Evolutionary conservation across 1,284 basidiomycete species (phyloP).

Genomic region (Ceratobasidium sp.): DNA sequence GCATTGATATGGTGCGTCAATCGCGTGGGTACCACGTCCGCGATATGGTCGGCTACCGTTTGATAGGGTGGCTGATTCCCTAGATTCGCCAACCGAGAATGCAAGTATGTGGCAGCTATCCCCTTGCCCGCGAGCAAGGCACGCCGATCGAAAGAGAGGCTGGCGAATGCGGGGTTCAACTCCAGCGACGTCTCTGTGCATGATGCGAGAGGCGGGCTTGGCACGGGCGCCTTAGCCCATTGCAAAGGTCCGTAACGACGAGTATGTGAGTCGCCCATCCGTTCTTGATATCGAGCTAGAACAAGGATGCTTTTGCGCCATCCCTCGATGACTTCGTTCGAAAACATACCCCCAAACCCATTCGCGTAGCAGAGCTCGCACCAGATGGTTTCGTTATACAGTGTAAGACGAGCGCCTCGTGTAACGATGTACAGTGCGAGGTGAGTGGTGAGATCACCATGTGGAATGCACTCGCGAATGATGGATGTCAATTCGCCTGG

Average conservation of each 20-base stretch:
- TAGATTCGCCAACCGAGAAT: constrained; percentile 8
- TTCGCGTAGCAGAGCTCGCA: constrained; percentile 40
- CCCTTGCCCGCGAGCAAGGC: constrained; percentile 24
- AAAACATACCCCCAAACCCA: constrained; percentile 40
- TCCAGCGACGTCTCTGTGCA: constrained; percentile 18
- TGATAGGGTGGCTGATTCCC: constrained; percentile 9
- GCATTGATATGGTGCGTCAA: constrained; percentile 29
- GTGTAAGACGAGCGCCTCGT: constrained; percentile 30
- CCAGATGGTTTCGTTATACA: constrained; percentile 39
- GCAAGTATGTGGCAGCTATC: constrained; percentile 31
- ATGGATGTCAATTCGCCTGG: constrained; percentile 38
- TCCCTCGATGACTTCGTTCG: constrained; percentile 22
- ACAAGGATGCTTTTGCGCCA: constrained; percentile 41
- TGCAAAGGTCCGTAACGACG: constrained; percentile 38
- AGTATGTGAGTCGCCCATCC: constrained; percentile 31
- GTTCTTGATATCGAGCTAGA: constrained; percentile 36
- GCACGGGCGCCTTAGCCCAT: constrained; percentile 14
- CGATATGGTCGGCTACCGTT: constrained; percentile 42
- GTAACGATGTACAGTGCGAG: constrained; percentile 33
- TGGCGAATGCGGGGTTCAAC: constrained; percentile 38
- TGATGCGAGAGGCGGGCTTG: neutral
- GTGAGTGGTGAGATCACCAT: constrained; percentile 35
- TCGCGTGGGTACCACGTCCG: constrained; percentile 28
- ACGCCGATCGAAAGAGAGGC: constrained; percentile 41
- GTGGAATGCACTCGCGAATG: constrained; percentile 34